Base-by-base conservation (phyloP, 495 filamentous ascomycete species). In the Chaetomium cochliodes region DNA sequence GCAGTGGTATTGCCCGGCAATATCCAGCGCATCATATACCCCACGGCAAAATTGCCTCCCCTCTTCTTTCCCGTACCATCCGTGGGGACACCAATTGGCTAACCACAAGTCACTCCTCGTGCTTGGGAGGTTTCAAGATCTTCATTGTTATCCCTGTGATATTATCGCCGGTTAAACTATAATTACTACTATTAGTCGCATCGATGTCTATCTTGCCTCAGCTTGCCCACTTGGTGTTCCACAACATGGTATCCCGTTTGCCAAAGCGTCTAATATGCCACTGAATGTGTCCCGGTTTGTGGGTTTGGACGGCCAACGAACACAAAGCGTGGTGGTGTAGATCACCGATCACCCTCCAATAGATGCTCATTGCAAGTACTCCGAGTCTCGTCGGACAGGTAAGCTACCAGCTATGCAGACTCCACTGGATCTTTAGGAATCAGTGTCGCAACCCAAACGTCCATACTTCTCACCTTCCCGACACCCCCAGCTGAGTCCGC, bases 401-500 rank as follows among this genome's bases (percentile, higher is more conserved):
- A 3, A 13, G 33, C n/a, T 33, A 23, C 25, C 51, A 33, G 26
- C 30, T 41, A 56, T 22, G 53, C 1, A 22, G 53, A 56, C 30
- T 22, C 41, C 53, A 23, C 53, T 22, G 16, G 39, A 37, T 28
- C 11, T 46, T 65, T 42, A 47, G 50, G 9, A 25, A 65, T 53
- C 33, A 80, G 72, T 9, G 62, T 70, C 44, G 70, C 79, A 65
- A 75, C 74, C 80, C 81, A 83, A 59, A 79, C 74, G 77, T 82
- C 79, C 80, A 82, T 82, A 26, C 74, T 72, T 69, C 71, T 74
- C 41, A 78, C 76, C 30, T 69, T 69, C 63, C 76, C 70, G 65
- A 69, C 66, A 13, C 74, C 76, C 0, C 72, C 75, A 20, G 73
- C 26, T 26, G 58, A 64, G 42, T 73, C 68, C 58, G 78, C 72